Base-by-base conservation (phyloP, 345 rosid genomes). In the Combretum micranthum region DNA sequence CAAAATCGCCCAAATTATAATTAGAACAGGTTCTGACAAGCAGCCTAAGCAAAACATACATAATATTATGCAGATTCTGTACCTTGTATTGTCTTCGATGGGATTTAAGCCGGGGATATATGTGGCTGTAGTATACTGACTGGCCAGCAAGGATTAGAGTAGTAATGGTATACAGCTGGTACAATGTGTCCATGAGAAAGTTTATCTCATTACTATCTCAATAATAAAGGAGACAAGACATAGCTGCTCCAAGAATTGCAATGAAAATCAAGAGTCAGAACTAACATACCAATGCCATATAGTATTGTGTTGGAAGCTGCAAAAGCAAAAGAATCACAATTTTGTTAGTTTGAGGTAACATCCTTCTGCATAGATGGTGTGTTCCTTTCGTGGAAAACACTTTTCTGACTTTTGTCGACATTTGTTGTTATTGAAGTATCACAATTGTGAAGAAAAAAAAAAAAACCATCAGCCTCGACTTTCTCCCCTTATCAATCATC, bases 271-370 rank as follows among this genome's bases (percentile, higher is more conserved):
- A 16, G 49, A 15, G 44, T 53, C 49, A 18, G 0, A 20, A 17
- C 43, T 54, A 50, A 57, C 65, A 61, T 77, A 89, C 97, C 75
- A 82, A 17, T 66, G 95, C 97, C 82, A 73, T 84, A 69, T 86
- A 84, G 72, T 77, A 86, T 26, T 86, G 91, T 22, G 97, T 84
- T 22, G 95, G 95, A 66, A 89, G 97, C 97, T 89, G 95, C 84
- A 77, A 70, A 74, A 74, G 12, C 44, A 58, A 46, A 54, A 13
- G 39, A 39, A 53, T 1, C 39, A 32, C 39, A 7, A 7, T 32
- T 5, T 32, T 32, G 39, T 32, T 32, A 32, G 39, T 32, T 7
- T 32, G 39, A 4, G 39, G 9, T 32, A 11, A 32, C 39, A 32
- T 32, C 9, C 1, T 32, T 32, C 10, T 32, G 39, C 39, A 32